Conservation (phyloP, 2,329 filamentous ascomycete genomes). For the Madurella fahalii region DNA sequence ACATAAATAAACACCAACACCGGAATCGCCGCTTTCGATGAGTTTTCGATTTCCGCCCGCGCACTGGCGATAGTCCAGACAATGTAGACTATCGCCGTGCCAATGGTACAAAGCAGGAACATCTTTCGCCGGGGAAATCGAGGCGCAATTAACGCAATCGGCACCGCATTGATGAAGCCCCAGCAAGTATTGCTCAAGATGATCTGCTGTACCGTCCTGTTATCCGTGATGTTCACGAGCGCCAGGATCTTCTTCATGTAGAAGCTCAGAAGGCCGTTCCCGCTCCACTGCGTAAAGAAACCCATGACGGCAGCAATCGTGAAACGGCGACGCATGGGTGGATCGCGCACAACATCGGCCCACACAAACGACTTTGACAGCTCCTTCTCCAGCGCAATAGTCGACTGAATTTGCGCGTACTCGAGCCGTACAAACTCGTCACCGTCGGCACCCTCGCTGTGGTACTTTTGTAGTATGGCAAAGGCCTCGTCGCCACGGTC, state of each 20-base stretch:
- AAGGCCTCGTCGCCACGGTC: constrained; percentile 53
- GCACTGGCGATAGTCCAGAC: constrained; percentile 39
- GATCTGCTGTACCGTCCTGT: constrained; percentile 35
- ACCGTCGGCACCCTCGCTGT: constrained; percentile 50
- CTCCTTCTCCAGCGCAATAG: constrained; percentile 44
- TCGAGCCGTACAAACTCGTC: constrained; percentile 52
- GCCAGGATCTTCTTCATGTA: constrained; percentile 40
- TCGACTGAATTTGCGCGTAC: constrained; percentile 52
- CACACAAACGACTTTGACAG: constrained; percentile 43
- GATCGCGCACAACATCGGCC: constrained; percentile 32
- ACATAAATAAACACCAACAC: constrained; percentile 42
- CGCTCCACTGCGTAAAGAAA: constrained; percentile 40
- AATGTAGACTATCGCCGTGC: constrained; percentile 35
- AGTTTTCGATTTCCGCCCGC: constrained; percentile 34
- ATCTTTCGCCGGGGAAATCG: constrained; percentile 33
- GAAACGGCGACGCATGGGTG: constrained; percentile 34
- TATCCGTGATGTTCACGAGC: constrained; percentile 36
- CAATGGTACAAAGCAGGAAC: constrained; percentile 37
- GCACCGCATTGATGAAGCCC: constrained; percentile 35
- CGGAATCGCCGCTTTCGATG: constrained; percentile 32
- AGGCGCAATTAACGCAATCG: constrained; percentile 35
- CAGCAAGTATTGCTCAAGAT: constrained; percentile 38
- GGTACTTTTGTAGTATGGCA: constrained; percentile 53
- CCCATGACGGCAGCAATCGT: constrained; percentile 33
- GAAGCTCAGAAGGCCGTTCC: constrained; percentile 37